Base-by-base conservation (phyloP, 371 early-diverging fungal species). In the Dipsacomyces acuminosporus region DNA sequence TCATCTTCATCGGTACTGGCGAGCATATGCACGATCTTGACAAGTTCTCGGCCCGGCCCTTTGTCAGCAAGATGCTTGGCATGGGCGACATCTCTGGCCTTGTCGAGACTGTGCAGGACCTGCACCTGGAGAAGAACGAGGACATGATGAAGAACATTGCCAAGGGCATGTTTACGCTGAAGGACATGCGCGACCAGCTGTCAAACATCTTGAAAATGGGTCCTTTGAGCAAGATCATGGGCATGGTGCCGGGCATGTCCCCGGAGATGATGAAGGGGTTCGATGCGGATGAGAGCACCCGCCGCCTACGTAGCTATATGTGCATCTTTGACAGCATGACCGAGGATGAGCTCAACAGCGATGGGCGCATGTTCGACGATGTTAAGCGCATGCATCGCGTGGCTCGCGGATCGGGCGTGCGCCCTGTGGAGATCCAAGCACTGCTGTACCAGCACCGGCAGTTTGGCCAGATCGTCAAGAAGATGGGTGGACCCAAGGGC, bases 21-120 rank as follows among this genome's bases (percentile, higher is more conserved):
- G 99, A 99, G 78, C 98, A 97, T 63, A 83, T 98, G 75, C 89
- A 94, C 50, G 98, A 99, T 61, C 75, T 99, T 59, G 99, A 99
- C 48, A 79, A 84, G 26, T 99, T 99, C 64, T 86, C 87, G 35
- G 87, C 99, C n/a, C 78, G 84, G 42, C 84, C 93, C 23, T 99
- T 99, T 78, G 81, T 99, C 51, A 82, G 88, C 56, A 96, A 94
- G 71, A 90, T 99, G 85, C 82, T 98, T 42, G 89, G 96, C 25
- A 92, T 97, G 91, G 99, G 99, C 49, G 99, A 99, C 74, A 71
- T 99, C 52, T 75, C 83, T 25, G 95, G 95, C 14, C 77, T 99
- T 43, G 82, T 95, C 51, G 98, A 99, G 69, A 92, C 91, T 19
- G 89, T 99, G 2, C 83, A 92, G 65, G 93, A 93, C 60, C 66